Conservation (phyloP, 768 basidiomycete species). For the Lactarius trivialis region DNA sequence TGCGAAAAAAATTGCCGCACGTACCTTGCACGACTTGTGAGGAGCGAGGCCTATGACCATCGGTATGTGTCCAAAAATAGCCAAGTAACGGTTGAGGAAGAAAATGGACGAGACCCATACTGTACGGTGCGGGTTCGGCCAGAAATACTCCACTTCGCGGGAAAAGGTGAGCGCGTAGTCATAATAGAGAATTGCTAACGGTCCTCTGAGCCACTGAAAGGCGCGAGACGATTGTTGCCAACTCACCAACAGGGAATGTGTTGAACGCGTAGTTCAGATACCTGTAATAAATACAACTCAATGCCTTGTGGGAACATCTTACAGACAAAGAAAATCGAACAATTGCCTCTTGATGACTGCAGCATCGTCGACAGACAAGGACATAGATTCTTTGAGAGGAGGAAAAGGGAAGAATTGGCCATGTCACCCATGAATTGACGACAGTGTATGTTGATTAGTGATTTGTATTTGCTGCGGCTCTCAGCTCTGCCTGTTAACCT, state of each 20-base stretch:
- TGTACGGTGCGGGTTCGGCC: conserved; percentile 1
- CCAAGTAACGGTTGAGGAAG: conserved; percentile 23
- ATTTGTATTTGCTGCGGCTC: no score
- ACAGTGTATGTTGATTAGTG: no score
- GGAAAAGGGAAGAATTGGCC: neutral
- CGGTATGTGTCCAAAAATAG: conserved; percentile 20
- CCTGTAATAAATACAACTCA: neutral
- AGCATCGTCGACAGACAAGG: neutral
- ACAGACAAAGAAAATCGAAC: neutral
- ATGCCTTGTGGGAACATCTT: neutral
- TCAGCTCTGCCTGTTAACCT: no score
- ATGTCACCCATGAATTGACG: neutral
- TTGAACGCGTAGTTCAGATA: neutral
- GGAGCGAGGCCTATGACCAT: neutral
- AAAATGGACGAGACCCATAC: conserved; percentile 14
- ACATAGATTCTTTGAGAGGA: neutral
- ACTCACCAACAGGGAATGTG: neutral
- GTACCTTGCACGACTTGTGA: neutral
- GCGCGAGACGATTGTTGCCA: no score
- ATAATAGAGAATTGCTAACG: conserved; percentile 22
- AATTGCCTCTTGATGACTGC: neutral
- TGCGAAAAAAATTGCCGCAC: neutral
- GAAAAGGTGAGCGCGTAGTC: conserved; percentile 24
- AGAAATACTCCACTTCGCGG: conserved; percentile 22
- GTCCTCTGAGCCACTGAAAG: neutral